A percentile compares a stretch with the other conserved stretches of the same genome.
Conservation (phyloP, 331 rosid species). For the Malus hybrid region DNA sequence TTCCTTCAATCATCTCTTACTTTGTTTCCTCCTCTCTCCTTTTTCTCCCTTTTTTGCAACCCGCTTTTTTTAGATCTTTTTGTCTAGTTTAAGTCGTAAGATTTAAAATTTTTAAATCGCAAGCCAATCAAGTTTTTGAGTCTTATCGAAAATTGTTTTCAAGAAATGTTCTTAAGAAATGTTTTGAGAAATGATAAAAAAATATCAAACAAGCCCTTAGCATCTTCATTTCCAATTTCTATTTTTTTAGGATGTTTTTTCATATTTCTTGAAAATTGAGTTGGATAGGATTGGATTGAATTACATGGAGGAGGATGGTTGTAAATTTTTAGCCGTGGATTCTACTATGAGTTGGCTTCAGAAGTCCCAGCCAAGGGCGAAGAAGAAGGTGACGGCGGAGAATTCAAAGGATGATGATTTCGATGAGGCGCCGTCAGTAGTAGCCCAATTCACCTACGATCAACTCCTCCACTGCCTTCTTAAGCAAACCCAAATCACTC, state of each 20-base stretch:
- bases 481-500: too few relatives aligned
- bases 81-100: too few relatives aligned
- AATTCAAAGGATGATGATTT: constrained; percentile 12
- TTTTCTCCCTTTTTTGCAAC: too few relatives aligned
- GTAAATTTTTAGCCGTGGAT: constrained; percentile 30
- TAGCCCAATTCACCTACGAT: not conserved
- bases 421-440: constrained; percentile 30
- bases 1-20: not conserved
- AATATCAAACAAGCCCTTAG: too few relatives aligned
- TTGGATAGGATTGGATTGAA: not conserved
- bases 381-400: constrained; percentile 21
- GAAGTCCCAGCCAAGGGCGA: constrained; percentile 31
- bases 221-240: too few relatives aligned
- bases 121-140: not conserved
- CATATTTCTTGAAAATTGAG: not conserved
- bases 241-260: not conserved
- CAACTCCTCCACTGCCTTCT: too few relatives aligned
- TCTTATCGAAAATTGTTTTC: not conserved
- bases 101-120: too few relatives aligned
- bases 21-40: too few relatives aligned
- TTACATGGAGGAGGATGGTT: not conserved
- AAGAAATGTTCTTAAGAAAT: too few relatives aligned
- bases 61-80: too few relatives aligned
- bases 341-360: constrained; percentile 49
- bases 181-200: too few relatives aligned